Conservation (phyloP, 169 alveolate genomes). For the Cryptosporidium ryanae region DNA sequence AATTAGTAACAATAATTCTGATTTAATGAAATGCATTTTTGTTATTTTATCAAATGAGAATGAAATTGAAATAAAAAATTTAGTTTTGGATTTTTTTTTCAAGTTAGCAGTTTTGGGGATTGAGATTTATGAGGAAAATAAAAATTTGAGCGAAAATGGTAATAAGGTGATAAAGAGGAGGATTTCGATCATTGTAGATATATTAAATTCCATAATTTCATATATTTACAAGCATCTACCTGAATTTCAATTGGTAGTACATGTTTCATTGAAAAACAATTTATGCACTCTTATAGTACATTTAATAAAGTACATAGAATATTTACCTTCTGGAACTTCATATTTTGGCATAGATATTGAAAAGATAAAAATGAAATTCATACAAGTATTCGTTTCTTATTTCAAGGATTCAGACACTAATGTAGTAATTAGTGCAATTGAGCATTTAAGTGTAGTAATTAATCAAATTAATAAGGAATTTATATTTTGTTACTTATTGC, state of each 20-base stretch:
- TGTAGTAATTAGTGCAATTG: constrained; percentile 50
- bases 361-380: constrained; percentile 2
- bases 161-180: neutral
- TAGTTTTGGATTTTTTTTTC: constrained; percentile 15
- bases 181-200: constrained; percentile 3
- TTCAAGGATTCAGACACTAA: constrained; percentile 46
- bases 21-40: constrained; percentile 7
- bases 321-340: neutral
- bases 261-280: constrained; percentile 17
- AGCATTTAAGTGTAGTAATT: constrained; percentile 17
- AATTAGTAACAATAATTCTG: neutral
- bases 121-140: constrained; percentile 27
- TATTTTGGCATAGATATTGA: constrained; percentile 1
- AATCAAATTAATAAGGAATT: constrained; percentile 18
- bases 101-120: constrained; percentile 33
- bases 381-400: constrained; percentile 10
- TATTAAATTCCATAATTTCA: constrained; percentile 9
- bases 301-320: constrained; percentile 23
- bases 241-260: neutral
- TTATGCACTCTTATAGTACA: constrained; percentile 23
- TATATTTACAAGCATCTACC: constrained; percentile 20
- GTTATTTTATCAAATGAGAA: constrained; percentile 19
- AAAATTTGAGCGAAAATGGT: neutral
- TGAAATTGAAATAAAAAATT: constrained; percentile 20
- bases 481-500: constrained; percentile 8